Evolutionary conservation across 2,329 filamentous ascomycete species (phyloP).

Genomic region (Fusarium sp.): DNA sequence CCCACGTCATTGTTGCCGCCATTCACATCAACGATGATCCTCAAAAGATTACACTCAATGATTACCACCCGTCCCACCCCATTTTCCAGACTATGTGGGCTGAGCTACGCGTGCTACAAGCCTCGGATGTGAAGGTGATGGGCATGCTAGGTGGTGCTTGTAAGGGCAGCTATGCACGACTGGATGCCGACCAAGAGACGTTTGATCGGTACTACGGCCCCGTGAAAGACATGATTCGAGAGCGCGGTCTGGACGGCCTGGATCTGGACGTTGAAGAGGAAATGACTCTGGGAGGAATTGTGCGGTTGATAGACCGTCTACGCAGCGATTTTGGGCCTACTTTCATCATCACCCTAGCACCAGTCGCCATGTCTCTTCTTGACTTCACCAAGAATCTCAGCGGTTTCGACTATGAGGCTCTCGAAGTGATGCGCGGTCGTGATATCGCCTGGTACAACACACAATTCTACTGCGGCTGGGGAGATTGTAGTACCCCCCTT

Average conservation of each 20-base stretch:
- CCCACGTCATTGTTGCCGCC: slow-evolving; percentile 87
- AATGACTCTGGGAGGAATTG: slow-evolving; percentile 73
- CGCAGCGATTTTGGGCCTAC: slow-evolving; percentile 72
- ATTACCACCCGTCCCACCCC: slow-evolving; percentile 74
- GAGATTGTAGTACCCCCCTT: slow-evolving; percentile 58
- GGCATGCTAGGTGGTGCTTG: slow-evolving; percentile 91
- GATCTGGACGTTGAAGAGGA: slow-evolving; percentile 84
- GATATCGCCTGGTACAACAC: slow-evolving; percentile 87
- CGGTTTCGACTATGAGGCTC: slow-evolving; percentile 80
- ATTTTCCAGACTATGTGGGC: slow-evolving; percentile 80
- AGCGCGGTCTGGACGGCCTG: slow-evolving; percentile 71
- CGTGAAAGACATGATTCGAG: slow-evolving; percentile 70
- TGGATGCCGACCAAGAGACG: slow-evolving; percentile 63
- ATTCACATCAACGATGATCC: slow-evolving; percentile 81
- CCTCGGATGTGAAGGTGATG: slow-evolving; percentile 79
- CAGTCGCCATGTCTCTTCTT: slow-evolving; percentile 78
- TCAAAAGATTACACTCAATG: slow-evolving; percentile 78
- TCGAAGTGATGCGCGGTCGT: slow-evolving; percentile 73
- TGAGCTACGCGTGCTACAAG: slow-evolving; percentile 77
- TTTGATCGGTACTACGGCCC: slow-evolving; percentile 82
- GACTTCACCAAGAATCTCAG: slow-evolving; percentile 69
- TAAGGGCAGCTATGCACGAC: slow-evolving; percentile 71
- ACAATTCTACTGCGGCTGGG: slow-evolving; percentile 95
- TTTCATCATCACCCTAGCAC: slow-evolving; percentile 84
- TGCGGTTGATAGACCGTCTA: slow-evolving; percentile 73